Evolutionary conservation across 2,329 filamentous ascomycete genomes (phyloP).

Genomic region (Cladosporium sp.): DNA sequence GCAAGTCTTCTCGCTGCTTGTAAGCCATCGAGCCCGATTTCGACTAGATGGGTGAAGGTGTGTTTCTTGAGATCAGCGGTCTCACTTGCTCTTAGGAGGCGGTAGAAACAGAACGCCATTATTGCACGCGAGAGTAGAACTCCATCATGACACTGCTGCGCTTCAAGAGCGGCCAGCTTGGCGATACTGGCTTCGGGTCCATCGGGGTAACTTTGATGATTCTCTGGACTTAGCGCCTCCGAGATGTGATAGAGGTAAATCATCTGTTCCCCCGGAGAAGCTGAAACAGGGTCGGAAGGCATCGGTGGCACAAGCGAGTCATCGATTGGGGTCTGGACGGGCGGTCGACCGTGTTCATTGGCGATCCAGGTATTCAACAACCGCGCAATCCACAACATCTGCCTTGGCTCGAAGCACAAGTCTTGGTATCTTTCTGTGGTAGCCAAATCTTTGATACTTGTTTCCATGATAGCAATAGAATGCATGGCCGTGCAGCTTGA

Average conservation of each 20-base stretch:
- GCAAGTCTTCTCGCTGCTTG: not conserved
- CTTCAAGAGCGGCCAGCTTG: not conserved
- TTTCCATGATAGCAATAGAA: not conserved
- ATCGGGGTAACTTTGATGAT: not conserved
- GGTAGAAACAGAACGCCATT: not conserved
- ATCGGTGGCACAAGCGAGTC: not conserved
- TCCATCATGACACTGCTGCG: not conserved
- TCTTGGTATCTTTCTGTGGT: not conserved
- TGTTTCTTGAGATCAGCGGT: not conserved
- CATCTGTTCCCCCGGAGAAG: not conserved
- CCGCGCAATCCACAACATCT: conserved; percentile 2
- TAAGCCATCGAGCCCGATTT: not conserved
- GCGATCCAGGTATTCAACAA: conserved; percentile 3
- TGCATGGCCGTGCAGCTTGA: conserved; percentile 1
- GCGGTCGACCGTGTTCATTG: not conserved
- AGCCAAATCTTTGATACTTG: not conserved
- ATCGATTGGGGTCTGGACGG: not conserved
- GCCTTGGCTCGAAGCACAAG: not conserved
- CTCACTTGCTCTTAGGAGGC: not conserved
- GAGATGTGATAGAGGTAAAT: not conserved
- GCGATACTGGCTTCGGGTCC: not conserved
- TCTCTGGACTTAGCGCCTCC: not conserved
- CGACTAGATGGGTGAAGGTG: not conserved
- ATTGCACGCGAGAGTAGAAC: not conserved
- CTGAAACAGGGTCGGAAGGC: not conserved